A percentile compares a stretch with the other conserved stretches of the same genome.
These are phyloP conservation scores for Pleurotus djamor DNA, from an alignment of 768 basidiomycete genomes.

Conservation along the genomic window DNA sequence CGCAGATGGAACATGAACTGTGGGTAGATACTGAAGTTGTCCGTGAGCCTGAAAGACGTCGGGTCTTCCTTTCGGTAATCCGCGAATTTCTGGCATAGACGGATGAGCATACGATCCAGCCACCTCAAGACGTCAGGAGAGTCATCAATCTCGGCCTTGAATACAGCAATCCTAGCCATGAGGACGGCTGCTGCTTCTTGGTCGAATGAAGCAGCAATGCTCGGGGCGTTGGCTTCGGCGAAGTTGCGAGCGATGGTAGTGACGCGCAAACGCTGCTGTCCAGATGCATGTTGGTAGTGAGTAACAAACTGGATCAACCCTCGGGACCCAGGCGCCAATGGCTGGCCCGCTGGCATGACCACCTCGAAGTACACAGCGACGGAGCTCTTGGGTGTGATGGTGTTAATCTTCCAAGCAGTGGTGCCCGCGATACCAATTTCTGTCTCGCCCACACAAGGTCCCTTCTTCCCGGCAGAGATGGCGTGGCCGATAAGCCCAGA, in stretches of 20 bases:
- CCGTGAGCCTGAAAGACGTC: constrained; percentile 85
- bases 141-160: constrained; percentile 99
- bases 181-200: constrained; percentile 97
- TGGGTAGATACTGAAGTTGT: constrained; percentile 98
- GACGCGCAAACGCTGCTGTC: constrained; percentile 94
- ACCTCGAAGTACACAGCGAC: constrained; percentile 98
- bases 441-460: constrained; percentile 94
- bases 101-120: constrained; percentile 98
- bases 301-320: constrained; percentile 98
- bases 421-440: constrained; percentile 99
- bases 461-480: constrained; percentile 97
- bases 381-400: constrained; percentile 83
- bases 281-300: constrained; percentile 96
- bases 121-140: constrained; percentile 94
- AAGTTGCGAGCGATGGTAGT: constrained; percentile 98
- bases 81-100: constrained; percentile 98
- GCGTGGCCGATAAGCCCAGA: constrained; percentile 98
- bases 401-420: constrained; percentile 97
- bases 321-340: constrained; percentile 83
- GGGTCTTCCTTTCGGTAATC: constrained; percentile 99
- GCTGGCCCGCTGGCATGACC: constrained; percentile 94
- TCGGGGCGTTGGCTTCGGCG: constrained; percentile 94
- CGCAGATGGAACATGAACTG: constrained; percentile 99
- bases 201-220: constrained; percentile 92
- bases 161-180: constrained; percentile 98